Percentiles rank a stretch among this genome's conserved stretches.
These are phyloP conservation scores for Pichia sp. DNA, from an alignment of 1,139 yeast species.

Conservation along the genomic window DNA sequence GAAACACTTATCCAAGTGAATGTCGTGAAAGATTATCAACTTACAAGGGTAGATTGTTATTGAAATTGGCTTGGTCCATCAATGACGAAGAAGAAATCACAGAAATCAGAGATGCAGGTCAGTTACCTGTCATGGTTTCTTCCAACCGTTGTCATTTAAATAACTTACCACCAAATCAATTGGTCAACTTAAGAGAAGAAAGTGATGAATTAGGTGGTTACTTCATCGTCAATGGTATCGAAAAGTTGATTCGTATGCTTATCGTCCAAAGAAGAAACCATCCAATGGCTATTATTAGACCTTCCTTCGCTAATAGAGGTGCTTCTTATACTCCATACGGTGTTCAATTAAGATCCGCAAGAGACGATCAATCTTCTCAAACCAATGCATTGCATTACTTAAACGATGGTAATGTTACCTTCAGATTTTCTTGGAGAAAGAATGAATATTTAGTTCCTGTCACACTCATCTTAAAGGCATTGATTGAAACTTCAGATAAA, in stretches of 20 bases:
- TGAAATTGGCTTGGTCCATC: slow-evolving; percentile 81
- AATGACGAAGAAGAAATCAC: slow-evolving; percentile 81
- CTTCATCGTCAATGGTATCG: slow-evolving; percentile 95
- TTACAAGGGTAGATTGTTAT: slow-evolving; percentile 69
- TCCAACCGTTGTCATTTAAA: slow-evolving; percentile 91
- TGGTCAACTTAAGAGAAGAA: slow-evolving; percentile 82
- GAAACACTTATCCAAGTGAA: slow-evolving; percentile 84
- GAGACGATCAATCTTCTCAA: slow-evolving; percentile 97
- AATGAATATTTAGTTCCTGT: slow-evolving; percentile 95
- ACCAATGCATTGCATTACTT: slow-evolving; percentile 95
- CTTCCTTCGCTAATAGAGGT: slow-evolving; percentile 94
- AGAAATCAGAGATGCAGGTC: slow-evolving; percentile 91
- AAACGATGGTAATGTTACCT: slow-evolving; percentile 94
- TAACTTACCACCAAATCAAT: slow-evolving; percentile 74
- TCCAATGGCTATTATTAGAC: slow-evolving; percentile 96
- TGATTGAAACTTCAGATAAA: slow-evolving; percentile 87
- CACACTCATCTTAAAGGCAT: slow-evolving; percentile 87
- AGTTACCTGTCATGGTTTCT: slow-evolving; percentile 85
- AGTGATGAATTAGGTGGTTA: slow-evolving; percentile 97
- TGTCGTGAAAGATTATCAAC: slow-evolving; percentile 86
- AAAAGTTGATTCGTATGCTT: slow-evolving; percentile 93
- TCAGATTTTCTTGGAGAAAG: slow-evolving; percentile 96
- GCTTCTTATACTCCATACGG: slow-evolving; percentile 86
- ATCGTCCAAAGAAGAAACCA: slow-evolving; percentile 98
- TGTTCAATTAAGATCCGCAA: slow-evolving; percentile 89